phyloP scores from a whole-genome alignment of 192 early-diverging fungal species.

The Backusella westeae region DNA sequence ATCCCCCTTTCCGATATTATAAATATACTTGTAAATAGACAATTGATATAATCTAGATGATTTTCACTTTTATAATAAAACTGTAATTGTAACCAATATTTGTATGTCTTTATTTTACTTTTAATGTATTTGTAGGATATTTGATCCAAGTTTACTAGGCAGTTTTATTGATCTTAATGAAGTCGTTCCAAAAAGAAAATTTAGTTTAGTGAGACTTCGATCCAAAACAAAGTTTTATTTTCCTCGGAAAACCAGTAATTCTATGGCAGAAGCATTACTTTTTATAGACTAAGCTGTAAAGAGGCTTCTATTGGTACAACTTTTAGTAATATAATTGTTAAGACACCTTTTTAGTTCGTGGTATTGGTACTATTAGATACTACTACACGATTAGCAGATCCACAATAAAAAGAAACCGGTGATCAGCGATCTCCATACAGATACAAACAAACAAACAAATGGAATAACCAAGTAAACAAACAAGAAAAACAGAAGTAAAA shows the following conservation, averaged over 20 bases:
- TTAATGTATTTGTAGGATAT: not conserved
- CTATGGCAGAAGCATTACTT: not conserved
- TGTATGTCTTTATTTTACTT: not conserved
- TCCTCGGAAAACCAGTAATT: not conserved
- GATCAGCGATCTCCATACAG: not conserved
- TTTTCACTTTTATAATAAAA: not conserved
- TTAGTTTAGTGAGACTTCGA: not conserved
- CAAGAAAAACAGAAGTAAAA: not conserved
- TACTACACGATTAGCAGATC: not conserved
- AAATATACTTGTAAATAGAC: slow-evolving; percentile 9
- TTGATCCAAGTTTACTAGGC: not conserved
- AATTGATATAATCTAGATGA: not conserved
- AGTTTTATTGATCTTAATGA: not conserved
- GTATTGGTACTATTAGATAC: not conserved
- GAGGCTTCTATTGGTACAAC: not conserved
- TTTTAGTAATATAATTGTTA: not conserved
- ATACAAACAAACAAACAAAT: not conserved
- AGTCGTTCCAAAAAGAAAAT: not conserved
- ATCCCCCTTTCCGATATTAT: not conserved
- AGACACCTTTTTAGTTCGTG: not conserved
- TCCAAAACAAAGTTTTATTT: not conserved
- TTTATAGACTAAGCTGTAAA: not conserved
- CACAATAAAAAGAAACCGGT: not conserved
- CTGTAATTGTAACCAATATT: not conserved
- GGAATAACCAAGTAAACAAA: not conserved